Evolutionary conservation across 441 rosid genomes (phyloP), one percentile per base, ranked within the genome.

Genomic region (Croton laevigatus): DNA sequence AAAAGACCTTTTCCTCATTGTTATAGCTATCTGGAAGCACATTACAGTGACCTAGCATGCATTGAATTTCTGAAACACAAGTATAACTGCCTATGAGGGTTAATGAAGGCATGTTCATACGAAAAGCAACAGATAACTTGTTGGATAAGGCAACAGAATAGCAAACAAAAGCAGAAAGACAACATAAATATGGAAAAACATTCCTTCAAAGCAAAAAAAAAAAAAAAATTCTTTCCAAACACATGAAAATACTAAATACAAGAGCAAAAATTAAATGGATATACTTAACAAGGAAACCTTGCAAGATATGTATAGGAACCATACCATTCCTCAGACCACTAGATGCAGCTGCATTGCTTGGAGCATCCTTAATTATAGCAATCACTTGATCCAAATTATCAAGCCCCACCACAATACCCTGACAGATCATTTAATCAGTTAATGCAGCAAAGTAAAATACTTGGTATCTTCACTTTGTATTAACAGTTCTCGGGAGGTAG

Each of bases 331-430:
- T 83, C 72, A 94, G 80, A 75, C 83, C 83, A 81, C 88, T 75
- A 77, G 89, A 77, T 69, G 98, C 96, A 83, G 84, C 74, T 44
- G 91, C 81, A 82, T 84, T 86, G 82, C 87, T 89, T 66, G 93
- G 68, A 75, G 94, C 87, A 71, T 77, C 85, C 81, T 75, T 88
- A 71, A 92, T 84, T 59, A 87, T 81, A 22, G 63, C 78, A 74
- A 92, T 91, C 48, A 95, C 91, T 59, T 78, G 81, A 76, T 92
- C 95, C 81, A 91, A 72, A 78, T 91, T 92, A 78, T 92, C 93
- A 68, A 95, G 98, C 59, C 91, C 99, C 65, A 80, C 79, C 76
- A 87, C 83, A 79, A 95, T 88, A 71, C 98, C 99, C 99, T 94
- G 69, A 23, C 54, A 38, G 65, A 49, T 74, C 59, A 74, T 13